Percentiles rank a stretch among this genome's conserved stretches.
Conservation (phyloP, 768 basidiomycete genomes). For the Russula virescens region DNA sequence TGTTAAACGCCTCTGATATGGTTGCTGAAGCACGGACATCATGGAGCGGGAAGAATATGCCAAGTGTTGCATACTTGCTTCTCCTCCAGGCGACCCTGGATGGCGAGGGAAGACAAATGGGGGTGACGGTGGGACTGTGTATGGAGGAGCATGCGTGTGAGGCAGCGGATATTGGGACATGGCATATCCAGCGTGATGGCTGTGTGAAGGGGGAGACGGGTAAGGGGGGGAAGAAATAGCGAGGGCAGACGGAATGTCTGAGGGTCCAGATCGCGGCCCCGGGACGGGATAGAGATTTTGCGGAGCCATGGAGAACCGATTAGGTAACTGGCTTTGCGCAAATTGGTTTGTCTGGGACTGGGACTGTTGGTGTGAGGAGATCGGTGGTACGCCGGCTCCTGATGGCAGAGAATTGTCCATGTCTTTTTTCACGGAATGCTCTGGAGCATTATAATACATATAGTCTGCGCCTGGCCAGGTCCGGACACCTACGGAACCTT, state of each 20-base stretch:
- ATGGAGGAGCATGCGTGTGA: not conserved
- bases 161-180: slow-evolving; percentile 6
- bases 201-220: slow-evolving; percentile 23
- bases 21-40: slow-evolving; percentile 35
- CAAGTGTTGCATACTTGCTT: slow-evolving; percentile 18
- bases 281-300: not conserved
- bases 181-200: slow-evolving; percentile 7
- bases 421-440: not conserved
- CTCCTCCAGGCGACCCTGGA: slow-evolving; percentile 6
- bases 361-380: slow-evolving; percentile 1
- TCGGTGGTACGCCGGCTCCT: not conserved
- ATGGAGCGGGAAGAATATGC: slow-evolving; percentile 26
- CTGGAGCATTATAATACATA: slow-evolving; percentile 4
- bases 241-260: slow-evolving; percentile 1
- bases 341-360: not conserved
- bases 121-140: slow-evolving; percentile 9
- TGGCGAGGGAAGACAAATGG: slow-evolving; percentile 12
- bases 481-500: slow-evolving; percentile 8
- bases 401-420: slow-evolving; percentile 2
- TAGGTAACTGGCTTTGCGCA: not conserved
- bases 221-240: slow-evolving; percentile 25
- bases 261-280: not conserved
- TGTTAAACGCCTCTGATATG: slow-evolving; percentile 34
- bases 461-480: not conserved
- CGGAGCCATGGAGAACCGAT: slow-evolving; percentile 20